phyloP scores from a whole-genome alignment of 768 basidiomycete species.

The Clathrus columnatus region DNA sequence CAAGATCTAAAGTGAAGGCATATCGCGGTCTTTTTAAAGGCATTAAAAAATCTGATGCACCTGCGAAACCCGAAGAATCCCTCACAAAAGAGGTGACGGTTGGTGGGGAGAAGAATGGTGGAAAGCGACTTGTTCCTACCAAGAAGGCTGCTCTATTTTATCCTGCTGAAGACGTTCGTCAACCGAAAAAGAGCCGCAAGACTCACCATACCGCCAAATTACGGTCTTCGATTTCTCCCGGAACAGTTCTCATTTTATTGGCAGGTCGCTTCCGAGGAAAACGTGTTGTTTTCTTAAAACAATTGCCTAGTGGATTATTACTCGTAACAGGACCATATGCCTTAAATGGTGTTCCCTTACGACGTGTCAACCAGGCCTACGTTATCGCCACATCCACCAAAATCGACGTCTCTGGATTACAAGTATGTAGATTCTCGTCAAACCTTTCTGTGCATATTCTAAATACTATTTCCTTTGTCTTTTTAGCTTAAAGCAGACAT shows the following conservation, averaged over 20 bases:
- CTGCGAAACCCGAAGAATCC: constrained; percentile 49
- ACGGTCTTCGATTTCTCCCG: constrained; percentile 84
- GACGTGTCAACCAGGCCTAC: constrained; percentile 98
- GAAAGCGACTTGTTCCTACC: constrained; percentile 79
- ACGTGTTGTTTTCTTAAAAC: constrained; percentile 97
- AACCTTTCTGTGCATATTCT: constrained; percentile 1
- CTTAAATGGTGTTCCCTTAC: constrained; percentile 95
- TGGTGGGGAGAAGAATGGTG: constrained; percentile 86
- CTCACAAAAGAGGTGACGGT: constrained; percentile 71
- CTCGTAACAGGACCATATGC: constrained; percentile 97
- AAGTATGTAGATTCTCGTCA: constrained; percentile 43
- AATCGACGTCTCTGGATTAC: constrained; percentile 67
- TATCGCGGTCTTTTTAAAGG: constrained; percentile 83
- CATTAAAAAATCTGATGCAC: constrained; percentile 64
- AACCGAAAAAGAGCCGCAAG: constrained; percentile 91
- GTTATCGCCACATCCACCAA: constrained; percentile 97
- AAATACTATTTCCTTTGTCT: constrained; percentile 2
- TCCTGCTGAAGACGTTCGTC: constrained; percentile 87
- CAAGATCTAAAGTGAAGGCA: constrained; percentile 71
- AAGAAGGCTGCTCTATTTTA: constrained; percentile 85
- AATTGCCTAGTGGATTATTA: constrained; percentile 83
- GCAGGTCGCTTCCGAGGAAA: constrained; percentile 98
- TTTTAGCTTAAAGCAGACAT: constrained; percentile 76
- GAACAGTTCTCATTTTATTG: constrained; percentile 90
- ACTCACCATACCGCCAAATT: constrained; percentile 67